These are phyloP conservation scores for Falciphora oryzae DNA, from an alignment of 2,329 filamentous ascomycete species.

Conservation along the genomic window DNA sequence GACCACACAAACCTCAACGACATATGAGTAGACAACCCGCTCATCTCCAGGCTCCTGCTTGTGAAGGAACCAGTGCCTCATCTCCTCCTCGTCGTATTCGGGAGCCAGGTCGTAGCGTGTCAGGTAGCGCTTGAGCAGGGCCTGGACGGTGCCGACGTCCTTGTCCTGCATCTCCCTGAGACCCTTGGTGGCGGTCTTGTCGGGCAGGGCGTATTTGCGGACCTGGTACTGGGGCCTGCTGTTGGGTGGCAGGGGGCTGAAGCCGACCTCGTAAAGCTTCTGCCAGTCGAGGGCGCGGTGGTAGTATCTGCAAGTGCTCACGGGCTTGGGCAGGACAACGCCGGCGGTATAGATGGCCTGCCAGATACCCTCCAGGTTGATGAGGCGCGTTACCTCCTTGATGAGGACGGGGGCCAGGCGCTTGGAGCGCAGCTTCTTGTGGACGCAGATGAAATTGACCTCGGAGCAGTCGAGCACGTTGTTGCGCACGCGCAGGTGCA, in stretches of 20 bases:
- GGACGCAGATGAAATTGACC: slow-evolving; percentile 97
- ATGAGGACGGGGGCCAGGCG: slow-evolving; percentile 90
- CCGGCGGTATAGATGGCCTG: slow-evolving; percentile 96
- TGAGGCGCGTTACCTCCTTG: slow-evolving; percentile 92
- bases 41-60: slow-evolving; percentile 59
- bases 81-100: slow-evolving; percentile 71
- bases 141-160: slow-evolving; percentile 70
- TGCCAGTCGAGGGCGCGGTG: slow-evolving; percentile 93
- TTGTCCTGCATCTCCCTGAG: slow-evolving; percentile 73
- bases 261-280: slow-evolving; percentile 91
- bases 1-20: slow-evolving; percentile 62
- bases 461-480: slow-evolving; percentile 75
- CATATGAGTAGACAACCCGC: slow-evolving; percentile 89
- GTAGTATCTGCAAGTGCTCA: slow-evolving; percentile 92
- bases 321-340: slow-evolving; percentile 81
- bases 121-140: slow-evolving; percentile 71
- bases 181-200: slow-evolving; percentile 64
- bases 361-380: slow-evolving; percentile 80
- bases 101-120: slow-evolving; percentile 79
- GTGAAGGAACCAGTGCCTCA: slow-evolving; percentile 82
- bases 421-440: slow-evolving; percentile 95
- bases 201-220: slow-evolving; percentile 77
- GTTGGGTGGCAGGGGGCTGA: slow-evolving; percentile 77
- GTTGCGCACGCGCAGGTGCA: slow-evolving; percentile 72
- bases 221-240: slow-evolving; percentile 85